phyloP scores from a whole-genome alignment of 805 yeast genomes.

The Starmerella davenportii region DNA sequence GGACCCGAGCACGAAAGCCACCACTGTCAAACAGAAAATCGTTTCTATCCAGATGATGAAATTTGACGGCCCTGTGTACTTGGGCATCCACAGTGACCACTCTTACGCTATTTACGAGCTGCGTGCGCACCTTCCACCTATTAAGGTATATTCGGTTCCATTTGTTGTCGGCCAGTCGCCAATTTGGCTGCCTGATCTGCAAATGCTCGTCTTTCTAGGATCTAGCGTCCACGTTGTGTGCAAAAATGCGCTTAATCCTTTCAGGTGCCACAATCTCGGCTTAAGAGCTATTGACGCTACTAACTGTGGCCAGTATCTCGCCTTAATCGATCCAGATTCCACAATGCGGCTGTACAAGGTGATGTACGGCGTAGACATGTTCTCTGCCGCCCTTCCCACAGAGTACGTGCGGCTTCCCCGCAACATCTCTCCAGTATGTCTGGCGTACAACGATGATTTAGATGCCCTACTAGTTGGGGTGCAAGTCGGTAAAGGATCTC shows the following conservation, averaged over 20 bases:
- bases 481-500: background rate
- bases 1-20: background rate
- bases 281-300: background rate
- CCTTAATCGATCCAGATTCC: background rate
- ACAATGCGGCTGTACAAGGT: background rate
- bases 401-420: background rate
- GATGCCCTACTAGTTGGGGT: slow-evolving; percentile 6
- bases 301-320: background rate
- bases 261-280: slow-evolving; percentile 7
- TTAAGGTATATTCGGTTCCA: slow-evolving; percentile 11
- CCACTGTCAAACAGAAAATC: background rate
- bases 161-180: slow-evolving; percentile 11
- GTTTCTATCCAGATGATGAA: slow-evolving; percentile 4
- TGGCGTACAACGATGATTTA: slow-evolving; percentile 6
- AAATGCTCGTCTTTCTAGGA: slow-evolving; percentile 9
- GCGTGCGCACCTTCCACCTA: background rate
- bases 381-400: slow-evolving; percentile 4
- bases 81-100: slow-evolving; percentile 12
- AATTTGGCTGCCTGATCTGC: slow-evolving; percentile 2
- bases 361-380: slow-evolving; percentile 1
- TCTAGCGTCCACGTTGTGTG: slow-evolving; percentile 5
- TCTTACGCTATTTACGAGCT: slow-evolving; percentile 11
- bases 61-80: slow-evolving; percentile 21
- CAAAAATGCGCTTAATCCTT: slow-evolving; percentile 3
- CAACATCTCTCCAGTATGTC: background rate